Evolutionary conservation across 352 stramenopile genomes (phyloP), one percentile per base, ranked within the genome.

Genomic region (Phytopythium helicoides): DNA sequence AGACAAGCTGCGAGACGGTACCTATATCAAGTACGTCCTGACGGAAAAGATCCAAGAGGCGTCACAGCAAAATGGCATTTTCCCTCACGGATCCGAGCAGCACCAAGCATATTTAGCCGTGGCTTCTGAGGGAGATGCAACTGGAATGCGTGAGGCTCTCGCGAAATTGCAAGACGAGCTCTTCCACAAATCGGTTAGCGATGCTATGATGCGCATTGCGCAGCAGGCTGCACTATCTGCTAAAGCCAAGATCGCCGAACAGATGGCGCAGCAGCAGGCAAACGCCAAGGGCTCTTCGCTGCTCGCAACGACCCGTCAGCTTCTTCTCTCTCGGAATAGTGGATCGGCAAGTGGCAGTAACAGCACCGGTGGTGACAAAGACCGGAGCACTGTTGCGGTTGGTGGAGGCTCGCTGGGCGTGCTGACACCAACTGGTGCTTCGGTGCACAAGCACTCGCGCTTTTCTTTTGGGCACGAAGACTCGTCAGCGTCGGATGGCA

Each of bases 161-260:
- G 60, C 64, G 26, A 56, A 78, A 37, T 51, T 92, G 10, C 81
- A 91, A 56, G 65, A 89, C 35, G 71, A 68, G 23, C 61, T 92
- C 12, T 92, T 94, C 51, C 74, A 77, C 31, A 78, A 63, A 58
- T 87, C 78, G 9, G 68, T 91, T 45, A 86, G 87, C 48, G 79
- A 92, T 47, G 83, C 81, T 2, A 89, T 89, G 62, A 88, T 94
- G 81, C 72, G 79, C 34, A 89, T 94, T 54, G 83, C 83, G 0
- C 81, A 83, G 35, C 76, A 94, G 42, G 83, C 83, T 22, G 83
- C 83, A 8, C 52, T 94, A 36, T 92, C 81, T 0, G 83, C 83
- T 9, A 89, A 92, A 39, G 83, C 79, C 4, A 86, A 85, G 46
- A 94, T 94, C 66, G 83, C 83, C 6, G 79, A 94, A 39, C 76